Evolutionary conservation across 2,329 filamentous ascomycete genomes (phyloP).

Genomic region (Fonsecaea nubica): DNA sequence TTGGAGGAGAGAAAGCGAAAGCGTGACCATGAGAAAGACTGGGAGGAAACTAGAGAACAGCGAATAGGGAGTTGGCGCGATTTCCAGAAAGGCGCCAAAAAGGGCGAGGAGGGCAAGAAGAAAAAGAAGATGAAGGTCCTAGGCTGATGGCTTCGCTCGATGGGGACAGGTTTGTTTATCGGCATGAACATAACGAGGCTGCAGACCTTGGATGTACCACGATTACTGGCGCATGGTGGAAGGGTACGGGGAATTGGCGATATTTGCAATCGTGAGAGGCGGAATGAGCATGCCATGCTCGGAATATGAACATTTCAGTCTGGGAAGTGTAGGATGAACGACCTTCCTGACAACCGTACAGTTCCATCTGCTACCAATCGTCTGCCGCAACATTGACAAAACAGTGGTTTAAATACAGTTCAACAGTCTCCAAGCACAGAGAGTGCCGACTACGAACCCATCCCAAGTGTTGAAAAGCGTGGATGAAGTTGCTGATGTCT

Average conservation of each 20-base stretch:
- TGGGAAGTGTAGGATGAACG: neutral
- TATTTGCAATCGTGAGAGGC: neutral
- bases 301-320: neutral
- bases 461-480: neutral
- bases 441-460: neutral
- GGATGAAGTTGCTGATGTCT: conserved; percentile 5
- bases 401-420: neutral
- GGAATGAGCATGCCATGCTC: neutral
- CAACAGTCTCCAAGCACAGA: neutral
- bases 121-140: conserved; percentile 59
- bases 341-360: neutral
- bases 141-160: conserved; percentile 42
- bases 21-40: conserved; percentile 90
- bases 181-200: neutral
- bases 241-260: neutral
- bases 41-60: conserved; percentile 90
- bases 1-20: conserved; percentile 79
- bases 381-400: too few species aligned
- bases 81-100: conserved; percentile 75
- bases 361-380: neutral
- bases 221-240: neutral
- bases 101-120: conserved; percentile 72
- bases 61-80: conserved; percentile 93
- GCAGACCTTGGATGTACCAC: neutral
- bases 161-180: neutral